Evolutionary conservation across 2,329 filamentous ascomycete species (phyloP).

Genomic region (Aureobasidium melanogenum): DNA sequence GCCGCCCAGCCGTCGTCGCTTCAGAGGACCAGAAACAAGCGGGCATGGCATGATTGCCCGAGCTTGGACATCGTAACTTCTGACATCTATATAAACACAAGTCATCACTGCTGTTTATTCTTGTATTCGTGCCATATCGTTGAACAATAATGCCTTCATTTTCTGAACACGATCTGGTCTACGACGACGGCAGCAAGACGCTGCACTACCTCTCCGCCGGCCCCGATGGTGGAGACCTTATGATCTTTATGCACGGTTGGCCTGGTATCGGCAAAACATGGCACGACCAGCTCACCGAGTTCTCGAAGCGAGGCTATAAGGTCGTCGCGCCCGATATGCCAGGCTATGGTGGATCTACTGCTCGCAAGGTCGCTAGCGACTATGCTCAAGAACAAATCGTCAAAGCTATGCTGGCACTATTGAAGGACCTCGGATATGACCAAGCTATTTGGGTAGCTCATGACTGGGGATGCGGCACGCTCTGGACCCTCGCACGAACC

Average conservation of each 20-base stretch:
- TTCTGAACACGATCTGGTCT: conserved; percentile 18
- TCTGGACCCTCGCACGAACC: conserved; percentile 24
- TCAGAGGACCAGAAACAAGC: not conserved
- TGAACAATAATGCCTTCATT: conserved; percentile 14
- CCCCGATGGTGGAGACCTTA: conserved; percentile 19
- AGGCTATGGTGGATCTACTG: conserved; percentile 28
- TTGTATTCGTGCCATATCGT: not conserved
- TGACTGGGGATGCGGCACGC: conserved; percentile 34
- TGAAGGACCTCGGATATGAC: conserved; percentile 29
- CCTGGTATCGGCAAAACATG: conserved; percentile 28
- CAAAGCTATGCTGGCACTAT: conserved; percentile 28
- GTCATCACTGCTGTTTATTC: not conserved
- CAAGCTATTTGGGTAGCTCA: conserved; percentile 42
- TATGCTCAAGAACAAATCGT: conserved; percentile 25
- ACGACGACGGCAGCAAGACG: conserved; percentile 18
- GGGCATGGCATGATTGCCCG: not conserved
- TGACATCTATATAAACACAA: not conserved
- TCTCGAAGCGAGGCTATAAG: conserved; percentile 21
- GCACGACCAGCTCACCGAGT: conserved; percentile 27
- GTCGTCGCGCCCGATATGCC: conserved; percentile 27
- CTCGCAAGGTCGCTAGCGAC: conserved; percentile 20
- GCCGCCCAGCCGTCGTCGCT: not conserved
- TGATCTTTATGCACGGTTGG: conserved; percentile 27
- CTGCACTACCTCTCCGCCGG: conserved; percentile 22
- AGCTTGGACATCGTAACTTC: not conserved